phyloP scores from a whole-genome alignment of 371 early-diverging fungal species.

The Mortierella sp. region DNA sequence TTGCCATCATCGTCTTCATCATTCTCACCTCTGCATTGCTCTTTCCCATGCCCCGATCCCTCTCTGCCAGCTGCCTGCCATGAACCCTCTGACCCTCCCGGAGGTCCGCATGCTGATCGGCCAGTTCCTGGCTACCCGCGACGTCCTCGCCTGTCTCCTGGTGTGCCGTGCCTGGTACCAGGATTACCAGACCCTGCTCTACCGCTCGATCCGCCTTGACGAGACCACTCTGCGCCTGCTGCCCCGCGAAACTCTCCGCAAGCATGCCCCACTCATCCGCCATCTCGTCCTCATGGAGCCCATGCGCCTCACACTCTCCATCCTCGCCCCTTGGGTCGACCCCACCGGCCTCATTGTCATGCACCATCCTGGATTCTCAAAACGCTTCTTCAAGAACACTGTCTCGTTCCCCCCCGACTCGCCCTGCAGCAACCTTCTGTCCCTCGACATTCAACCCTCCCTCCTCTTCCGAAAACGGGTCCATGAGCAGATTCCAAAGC shows the following conservation, averaged over 20 bases:
- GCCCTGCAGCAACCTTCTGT: slow-evolving; percentile 17
- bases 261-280: slow-evolving; percentile 27
- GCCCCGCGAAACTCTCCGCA: slow-evolving; percentile 10
- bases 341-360: neutral
- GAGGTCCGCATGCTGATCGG: slow-evolving; percentile 30
- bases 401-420: neutral
- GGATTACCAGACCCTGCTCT: slow-evolving; percentile 21
- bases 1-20: neutral
- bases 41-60: no score
- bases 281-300: slow-evolving; percentile 31
- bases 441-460: slow-evolving; percentile 35
- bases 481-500: slow-evolving; percentile 28
- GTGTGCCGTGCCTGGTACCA: slow-evolving; percentile 30
- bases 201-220: slow-evolving; percentile 22
- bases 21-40: no score
- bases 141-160: slow-evolving; percentile 30
- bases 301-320: slow-evolving; percentile 20
- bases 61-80: neutral
- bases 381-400: neutral
- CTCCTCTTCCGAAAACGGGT: slow-evolving; percentile 29
- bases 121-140: slow-evolving; percentile 12
- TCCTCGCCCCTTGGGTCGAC: slow-evolving; percentile 7
- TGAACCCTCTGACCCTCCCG: slow-evolving; percentile 26
- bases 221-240: slow-evolving; percentile 18
- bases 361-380: no score